These are phyloP conservation scores for Phytophthora colocasiae DNA, from an alignment of 352 stramenopile species.

Conservation along the genomic window DNA sequence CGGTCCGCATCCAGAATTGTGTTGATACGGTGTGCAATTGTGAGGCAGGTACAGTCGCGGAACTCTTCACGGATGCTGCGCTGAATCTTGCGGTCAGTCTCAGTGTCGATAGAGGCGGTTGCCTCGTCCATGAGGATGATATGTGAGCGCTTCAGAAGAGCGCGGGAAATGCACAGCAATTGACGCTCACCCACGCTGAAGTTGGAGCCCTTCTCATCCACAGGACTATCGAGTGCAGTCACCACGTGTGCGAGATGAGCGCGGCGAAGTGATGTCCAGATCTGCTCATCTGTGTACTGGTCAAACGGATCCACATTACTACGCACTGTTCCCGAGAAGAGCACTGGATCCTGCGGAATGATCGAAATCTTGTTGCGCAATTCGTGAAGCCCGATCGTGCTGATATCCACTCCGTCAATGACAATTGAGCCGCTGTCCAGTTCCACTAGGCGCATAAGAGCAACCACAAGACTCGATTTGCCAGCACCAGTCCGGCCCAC, in stretches of 20 bases:
- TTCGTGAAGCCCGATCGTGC: slow-evolving; percentile 56
- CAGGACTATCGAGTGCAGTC: slow-evolving; percentile 46
- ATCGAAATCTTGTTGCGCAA: slow-evolving; percentile 80
- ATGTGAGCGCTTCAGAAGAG: slow-evolving; percentile 90
- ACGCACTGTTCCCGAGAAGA: slow-evolving; percentile 94
- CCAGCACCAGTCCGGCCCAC: slow-evolving; percentile 88
- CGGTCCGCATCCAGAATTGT: slow-evolving; percentile 97
- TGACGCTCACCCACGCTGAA: slow-evolving; percentile 96
- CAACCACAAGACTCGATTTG: slow-evolving; percentile 92
- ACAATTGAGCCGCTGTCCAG: slow-evolving; percentile 69
- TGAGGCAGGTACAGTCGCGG: slow-evolving; percentile 93
- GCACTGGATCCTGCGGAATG: slow-evolving; percentile 94
- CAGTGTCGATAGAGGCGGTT: slow-evolving; percentile 92
- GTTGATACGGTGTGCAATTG: slow-evolving; percentile 97
- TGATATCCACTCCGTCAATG: slow-evolving; percentile 74
- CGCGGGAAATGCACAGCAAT: slow-evolving; percentile 95
- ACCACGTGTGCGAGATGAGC: slow-evolving; percentile 81
- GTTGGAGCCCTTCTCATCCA: slow-evolving; percentile 94
- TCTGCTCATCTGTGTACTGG: slow-evolving; percentile 87
- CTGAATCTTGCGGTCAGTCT: slow-evolving; percentile 92
- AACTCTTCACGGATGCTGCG: slow-evolving; percentile 95
- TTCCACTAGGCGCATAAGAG: slow-evolving; percentile 92
- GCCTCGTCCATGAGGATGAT: slow-evolving; percentile 99
- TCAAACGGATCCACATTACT: slow-evolving; percentile 94
- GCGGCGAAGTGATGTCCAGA: slow-evolving; percentile 86